Conservation (phyloP, 148 eudicot species). For the Linanthus parryae region DNA sequence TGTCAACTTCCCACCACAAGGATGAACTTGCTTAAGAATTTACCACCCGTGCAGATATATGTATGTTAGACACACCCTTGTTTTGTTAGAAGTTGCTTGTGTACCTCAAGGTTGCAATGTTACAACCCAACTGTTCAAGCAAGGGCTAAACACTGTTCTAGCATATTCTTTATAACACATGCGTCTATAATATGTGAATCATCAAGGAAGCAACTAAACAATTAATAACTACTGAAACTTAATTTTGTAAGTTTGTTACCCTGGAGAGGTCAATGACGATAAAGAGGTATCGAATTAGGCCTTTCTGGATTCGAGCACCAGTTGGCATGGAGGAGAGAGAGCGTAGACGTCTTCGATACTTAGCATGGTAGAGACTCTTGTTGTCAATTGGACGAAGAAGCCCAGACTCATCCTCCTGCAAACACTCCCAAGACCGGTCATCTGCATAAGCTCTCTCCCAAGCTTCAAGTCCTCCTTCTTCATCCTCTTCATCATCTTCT, state of each 20-base stretch:
- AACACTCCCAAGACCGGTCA: conserved; percentile 86
- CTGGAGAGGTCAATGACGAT: conserved; percentile 75
- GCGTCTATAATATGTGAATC: background rate
- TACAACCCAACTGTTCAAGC: background rate
- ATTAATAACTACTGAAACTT: background rate
- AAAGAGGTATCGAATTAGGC: conserved; percentile 80
- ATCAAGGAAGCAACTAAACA: background rate
- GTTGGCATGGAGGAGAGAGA: conserved; percentile 44
- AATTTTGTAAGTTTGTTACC: conserved; percentile 31
- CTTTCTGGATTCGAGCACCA: conserved; percentile 77
- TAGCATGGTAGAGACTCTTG: conserved; percentile 64
- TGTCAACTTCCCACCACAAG: no score
- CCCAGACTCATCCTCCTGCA: conserved; percentile 93
- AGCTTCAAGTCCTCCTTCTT: conserved; percentile 53
- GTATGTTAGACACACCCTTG: no score
- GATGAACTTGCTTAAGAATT: no score
- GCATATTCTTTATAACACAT: background rate
- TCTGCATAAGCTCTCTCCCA: conserved; percentile 90
- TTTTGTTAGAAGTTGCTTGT: no score
- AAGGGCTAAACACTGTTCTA: background rate
- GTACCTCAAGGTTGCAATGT: no score
- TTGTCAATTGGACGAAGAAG: conserved; percentile 77
- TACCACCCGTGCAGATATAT: no score
- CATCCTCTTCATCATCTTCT: conserved; percentile 56
- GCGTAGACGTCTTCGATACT: conserved; percentile 76